Evolutionary conservation across 1,139 yeast species (phyloP).

Genomic region (Geotrichum carabidarum): DNA sequence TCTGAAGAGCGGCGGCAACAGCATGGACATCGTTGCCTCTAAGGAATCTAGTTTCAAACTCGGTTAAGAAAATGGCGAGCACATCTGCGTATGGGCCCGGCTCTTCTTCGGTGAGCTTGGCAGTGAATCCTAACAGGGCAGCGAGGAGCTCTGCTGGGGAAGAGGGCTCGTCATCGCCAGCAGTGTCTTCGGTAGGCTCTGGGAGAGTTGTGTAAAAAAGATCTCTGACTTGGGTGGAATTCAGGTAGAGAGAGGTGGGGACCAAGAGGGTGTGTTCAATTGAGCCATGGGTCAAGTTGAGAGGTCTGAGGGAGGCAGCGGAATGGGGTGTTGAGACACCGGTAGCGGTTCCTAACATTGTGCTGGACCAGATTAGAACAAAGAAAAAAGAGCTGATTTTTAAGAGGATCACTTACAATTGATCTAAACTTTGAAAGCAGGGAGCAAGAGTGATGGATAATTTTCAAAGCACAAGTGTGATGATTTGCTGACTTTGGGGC

Average conservation of each 20-base stretch:
- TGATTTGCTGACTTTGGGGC: not conserved
- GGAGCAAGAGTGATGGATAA: not conserved
- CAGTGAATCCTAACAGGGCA: slow-evolving; percentile 75
- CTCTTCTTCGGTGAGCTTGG: slow-evolving; percentile 49
- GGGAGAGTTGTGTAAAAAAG: slow-evolving; percentile 78
- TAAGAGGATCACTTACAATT: not conserved
- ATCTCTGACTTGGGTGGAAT: slow-evolving; percentile 82
- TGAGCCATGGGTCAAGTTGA: slow-evolving; percentile 76
- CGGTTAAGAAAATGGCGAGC: slow-evolving; percentile 62
- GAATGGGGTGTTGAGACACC: slow-evolving; percentile 44
- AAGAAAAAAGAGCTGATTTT: too few relatives aligned
- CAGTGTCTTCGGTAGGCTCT: slow-evolving; percentile 69
- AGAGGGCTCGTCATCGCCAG: slow-evolving; percentile 84
- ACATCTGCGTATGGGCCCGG: slow-evolving; percentile 65
- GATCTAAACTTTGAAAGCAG: not conserved
- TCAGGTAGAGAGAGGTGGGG: slow-evolving; percentile 73
- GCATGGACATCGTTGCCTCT: slow-evolving; percentile 81
- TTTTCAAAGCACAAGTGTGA: not conserved
- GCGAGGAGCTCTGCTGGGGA: slow-evolving; percentile 83
- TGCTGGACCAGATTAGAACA: not conserved
- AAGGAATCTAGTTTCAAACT: slow-evolving; percentile 77
- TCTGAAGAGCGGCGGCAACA: slow-evolving; percentile 66
- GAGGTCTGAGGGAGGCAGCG: slow-evolving; percentile 60
- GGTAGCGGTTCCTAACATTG: slow-evolving; percentile 29
- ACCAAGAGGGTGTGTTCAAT: slow-evolving; percentile 85